Conservation (phyloP, 441 rosid species). For the Pelargonium citronellum region DNA sequence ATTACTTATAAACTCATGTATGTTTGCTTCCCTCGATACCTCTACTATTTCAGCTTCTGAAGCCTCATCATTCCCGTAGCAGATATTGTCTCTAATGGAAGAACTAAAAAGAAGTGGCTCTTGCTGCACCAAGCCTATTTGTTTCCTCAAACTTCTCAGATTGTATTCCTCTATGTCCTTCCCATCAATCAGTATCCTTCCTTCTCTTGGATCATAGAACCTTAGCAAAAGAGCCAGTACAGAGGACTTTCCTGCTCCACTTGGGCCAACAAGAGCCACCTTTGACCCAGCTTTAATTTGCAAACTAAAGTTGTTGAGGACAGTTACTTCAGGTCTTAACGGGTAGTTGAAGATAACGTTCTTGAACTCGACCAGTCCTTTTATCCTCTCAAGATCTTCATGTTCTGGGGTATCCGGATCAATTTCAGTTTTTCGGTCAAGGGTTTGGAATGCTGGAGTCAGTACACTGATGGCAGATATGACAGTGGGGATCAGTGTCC, state of each 20-base stretch:
- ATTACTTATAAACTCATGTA: constrained; percentile 48
- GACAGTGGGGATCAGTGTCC: constrained; percentile 57
- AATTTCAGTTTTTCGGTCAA: constrained; percentile 47
- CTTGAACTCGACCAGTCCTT: constrained; percentile 40
- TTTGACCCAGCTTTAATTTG: constrained; percentile 44
- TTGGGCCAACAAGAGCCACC: constrained; percentile 58
- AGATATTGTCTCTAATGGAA: constrained; percentile 33
- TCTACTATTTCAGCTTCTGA: constrained; percentile 47
- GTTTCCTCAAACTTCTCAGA: constrained; percentile 20
- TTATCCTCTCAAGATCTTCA: constrained; percentile 24
- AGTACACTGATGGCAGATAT: constrained; percentile 47
- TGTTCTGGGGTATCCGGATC: constrained; percentile 36
- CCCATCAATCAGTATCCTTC: constrained; percentile 22
- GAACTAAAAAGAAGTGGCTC: constrained; percentile 34
- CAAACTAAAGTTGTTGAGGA: constrained; percentile 45
- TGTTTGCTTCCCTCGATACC: constrained; percentile 46
- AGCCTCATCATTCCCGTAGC: constrained; percentile 39
- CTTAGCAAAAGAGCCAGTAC: constrained; percentile 49
- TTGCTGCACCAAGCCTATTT: constrained; percentile 28
- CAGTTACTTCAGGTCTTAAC: constrained; percentile 46
- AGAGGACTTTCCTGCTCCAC: constrained; percentile 70
- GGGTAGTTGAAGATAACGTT: constrained; percentile 52
- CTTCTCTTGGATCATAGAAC: constrained; percentile 38
- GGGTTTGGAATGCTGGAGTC: constrained; percentile 51
- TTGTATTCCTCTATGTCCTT: constrained; percentile 16